Percentiles rank a stretch among this genome's conserved stretches.
These are phyloP conservation scores for Ceratobasidium sp. DNA, from an alignment of 1,284 basidiomycete genomes.

Conservation along the genomic window DNA sequence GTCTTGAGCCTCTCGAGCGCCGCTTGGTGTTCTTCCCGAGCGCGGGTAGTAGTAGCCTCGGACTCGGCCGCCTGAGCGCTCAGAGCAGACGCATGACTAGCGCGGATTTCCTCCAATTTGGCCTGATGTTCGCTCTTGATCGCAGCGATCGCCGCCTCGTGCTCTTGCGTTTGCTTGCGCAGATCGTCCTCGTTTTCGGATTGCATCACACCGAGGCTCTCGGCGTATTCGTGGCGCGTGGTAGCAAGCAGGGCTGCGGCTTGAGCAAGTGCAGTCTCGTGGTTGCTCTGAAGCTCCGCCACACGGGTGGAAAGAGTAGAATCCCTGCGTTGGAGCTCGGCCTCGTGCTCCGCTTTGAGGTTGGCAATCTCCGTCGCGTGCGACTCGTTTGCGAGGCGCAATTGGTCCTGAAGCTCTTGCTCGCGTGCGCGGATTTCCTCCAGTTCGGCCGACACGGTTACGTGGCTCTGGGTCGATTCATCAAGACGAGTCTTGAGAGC, in stretches of 20 bases:
- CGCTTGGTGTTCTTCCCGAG: slow-evolving; percentile 57
- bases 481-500: slow-evolving; percentile 69
- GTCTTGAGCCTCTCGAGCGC: slow-evolving; percentile 53
- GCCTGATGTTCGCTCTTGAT: slow-evolving; percentile 40
- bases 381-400: slow-evolving; percentile 59
- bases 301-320: slow-evolving; percentile 47
- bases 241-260: slow-evolving; percentile 55
- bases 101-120: slow-evolving; percentile 10
- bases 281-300: slow-evolving; percentile 56
- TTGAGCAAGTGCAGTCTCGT: slow-evolving; percentile 56
- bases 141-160: slow-evolving; percentile 38
- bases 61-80: slow-evolving; percentile 2
- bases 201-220: slow-evolving; percentile 37
- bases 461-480: slow-evolving; percentile 44
- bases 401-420: slow-evolving; percentile 56
- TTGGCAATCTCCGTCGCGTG: slow-evolving; percentile 58
- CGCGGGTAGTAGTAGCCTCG: slow-evolving; percentile 11
- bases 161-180: slow-evolving; percentile 39
- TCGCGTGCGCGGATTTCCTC: slow-evolving; percentile 65
- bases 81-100: slow-evolving; percentile 18
- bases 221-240: slow-evolving; percentile 60
- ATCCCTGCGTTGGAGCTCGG: slow-evolving; percentile 44
- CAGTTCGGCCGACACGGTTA: slow-evolving; percentile 55
- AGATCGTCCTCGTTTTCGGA: slow-evolving; percentile 31
- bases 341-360: slow-evolving; percentile 56